phyloP scores from a whole-genome alignment of 495 filamentous ascomycete species.

The Tuber brumale region DNA sequence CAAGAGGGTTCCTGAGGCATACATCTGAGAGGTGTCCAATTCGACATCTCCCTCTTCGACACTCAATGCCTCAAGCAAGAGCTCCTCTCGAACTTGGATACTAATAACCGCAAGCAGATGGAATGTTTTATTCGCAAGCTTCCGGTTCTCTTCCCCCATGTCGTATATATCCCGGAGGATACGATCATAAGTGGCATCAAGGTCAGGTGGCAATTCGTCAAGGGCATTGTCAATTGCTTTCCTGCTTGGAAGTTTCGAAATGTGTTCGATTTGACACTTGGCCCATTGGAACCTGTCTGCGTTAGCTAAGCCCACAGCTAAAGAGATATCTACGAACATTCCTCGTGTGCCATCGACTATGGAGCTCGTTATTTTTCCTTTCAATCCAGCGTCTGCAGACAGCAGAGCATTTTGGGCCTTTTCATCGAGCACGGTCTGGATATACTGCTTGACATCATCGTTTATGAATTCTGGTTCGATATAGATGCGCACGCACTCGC shows the following conservation, averaged over 20 bases:
- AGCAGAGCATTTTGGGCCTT: not conserved
- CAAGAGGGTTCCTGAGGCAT: constrained; percentile 13
- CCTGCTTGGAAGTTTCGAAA: not conserved
- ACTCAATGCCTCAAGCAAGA: constrained; percentile 29
- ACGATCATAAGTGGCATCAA: constrained; percentile 43
- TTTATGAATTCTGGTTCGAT: not conserved
- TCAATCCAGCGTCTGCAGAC: not conserved
- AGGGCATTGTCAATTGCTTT: constrained; percentile 35
- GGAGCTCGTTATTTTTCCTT: not conserved
- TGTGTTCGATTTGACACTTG: not conserved
- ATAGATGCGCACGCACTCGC: not conserved
- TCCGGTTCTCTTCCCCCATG: constrained; percentile 21
- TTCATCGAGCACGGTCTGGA: not conserved
- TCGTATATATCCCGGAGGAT: constrained; percentile 36
- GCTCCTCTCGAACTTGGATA: constrained; percentile 11
- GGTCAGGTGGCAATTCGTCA: constrained; percentile 35
- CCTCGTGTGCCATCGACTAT: not conserved
- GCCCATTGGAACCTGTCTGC: not conserved
- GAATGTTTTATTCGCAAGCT: constrained; percentile 7
- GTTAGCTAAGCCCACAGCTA: not conserved
- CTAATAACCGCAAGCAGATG: constrained; percentile 8
- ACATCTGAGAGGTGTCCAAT: constrained; percentile 4
- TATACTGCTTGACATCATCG: not conserved
- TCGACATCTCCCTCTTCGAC: constrained; percentile 10
- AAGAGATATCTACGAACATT: not conserved